These are phyloP conservation scores for Pneumocystis oryctolagi DNA, from an alignment of 1,139 yeast genomes.

Conservation along the genomic window DNA sequence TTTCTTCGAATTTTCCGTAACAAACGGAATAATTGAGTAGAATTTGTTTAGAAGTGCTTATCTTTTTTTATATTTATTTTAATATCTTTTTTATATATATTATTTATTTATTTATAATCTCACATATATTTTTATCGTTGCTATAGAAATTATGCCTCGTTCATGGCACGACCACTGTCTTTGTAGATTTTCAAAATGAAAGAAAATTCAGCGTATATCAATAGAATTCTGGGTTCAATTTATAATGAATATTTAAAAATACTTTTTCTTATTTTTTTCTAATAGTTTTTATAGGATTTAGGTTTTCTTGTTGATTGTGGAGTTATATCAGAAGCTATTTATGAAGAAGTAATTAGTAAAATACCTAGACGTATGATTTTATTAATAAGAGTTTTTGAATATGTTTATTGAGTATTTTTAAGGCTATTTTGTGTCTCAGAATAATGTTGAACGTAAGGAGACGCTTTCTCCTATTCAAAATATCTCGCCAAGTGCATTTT, in stretches of 20 bases:
- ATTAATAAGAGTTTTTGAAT: not conserved
- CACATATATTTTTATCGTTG: not conserved
- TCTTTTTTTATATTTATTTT: not conserved
- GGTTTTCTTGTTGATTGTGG: slow-evolving; percentile 69
- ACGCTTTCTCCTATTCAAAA: slow-evolving; percentile 23
- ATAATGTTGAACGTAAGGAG: slow-evolving; percentile 17
- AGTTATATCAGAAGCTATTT: slow-evolving; percentile 50
- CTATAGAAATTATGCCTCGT: not conserved
- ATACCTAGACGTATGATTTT: slow-evolving; percentile 34
- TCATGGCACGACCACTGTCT: not conserved
- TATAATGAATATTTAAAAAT: not conserved
- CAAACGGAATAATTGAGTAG: too few species aligned
- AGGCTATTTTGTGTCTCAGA: slow-evolving; percentile 20
- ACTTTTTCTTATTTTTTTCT: not conserved
- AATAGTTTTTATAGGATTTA: slow-evolving; percentile 33
- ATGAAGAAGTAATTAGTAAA: slow-evolving; percentile 34
- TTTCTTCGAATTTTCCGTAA: too few species aligned
- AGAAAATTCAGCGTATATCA: not conserved
- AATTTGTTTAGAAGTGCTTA: too few species aligned
- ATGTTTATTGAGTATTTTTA: slow-evolving; percentile 21
- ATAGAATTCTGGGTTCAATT: not conserved
- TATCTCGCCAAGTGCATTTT: not conserved
- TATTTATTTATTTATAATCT: not conserved
- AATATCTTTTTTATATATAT: not conserved
- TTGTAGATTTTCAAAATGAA: not conserved